Evolutionary conservation across 2,329 filamentous ascomycete genomes (phyloP).

Genomic region (Hypomyces perniciosus): DNA sequence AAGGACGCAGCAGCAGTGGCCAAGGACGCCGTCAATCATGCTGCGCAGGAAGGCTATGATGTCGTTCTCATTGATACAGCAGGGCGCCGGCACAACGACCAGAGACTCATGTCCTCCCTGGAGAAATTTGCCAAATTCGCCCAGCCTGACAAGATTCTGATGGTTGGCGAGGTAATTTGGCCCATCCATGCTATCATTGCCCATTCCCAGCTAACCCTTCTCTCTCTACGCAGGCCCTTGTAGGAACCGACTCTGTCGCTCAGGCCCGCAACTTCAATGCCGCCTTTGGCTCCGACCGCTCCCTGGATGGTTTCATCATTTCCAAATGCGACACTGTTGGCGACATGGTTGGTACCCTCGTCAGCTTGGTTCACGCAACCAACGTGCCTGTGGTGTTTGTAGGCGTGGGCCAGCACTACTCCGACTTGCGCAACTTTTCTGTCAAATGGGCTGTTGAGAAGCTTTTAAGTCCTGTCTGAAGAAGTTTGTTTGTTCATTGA

Average conservation of each 20-base stretch:
- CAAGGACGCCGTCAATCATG: constrained; percentile 83
- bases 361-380: constrained; percentile 96
- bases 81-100: constrained; percentile 89
- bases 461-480: constrained; percentile 47
- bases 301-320: constrained; percentile 94
- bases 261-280: constrained; percentile 96
- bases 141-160: constrained; percentile 95
- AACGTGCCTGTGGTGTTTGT: constrained; percentile 94
- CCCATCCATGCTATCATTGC: neutral
- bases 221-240: constrained; percentile 56
- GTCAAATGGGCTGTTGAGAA: constrained; percentile 65
- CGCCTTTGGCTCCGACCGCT: constrained; percentile 74
- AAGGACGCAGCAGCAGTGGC: constrained; percentile 96
- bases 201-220: neutral
- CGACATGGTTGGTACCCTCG: constrained; percentile 95
- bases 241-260: constrained; percentile 90
- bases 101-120: constrained; percentile 88
- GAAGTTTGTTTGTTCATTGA: neutral
- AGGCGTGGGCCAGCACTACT: constrained; percentile 65
- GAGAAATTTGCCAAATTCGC: constrained; percentile 98
- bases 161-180: constrained; percentile 61
- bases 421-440: constrained; percentile 62
- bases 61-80: constrained; percentile 97
- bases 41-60: constrained; percentile 69
- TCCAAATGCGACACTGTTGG: constrained; percentile 98